Evolutionary conservation across 176 grass and related monocot genomes (phyloP), one percentile per base, ranked within the genome.

Genomic region (Carex littledalei): DNA sequence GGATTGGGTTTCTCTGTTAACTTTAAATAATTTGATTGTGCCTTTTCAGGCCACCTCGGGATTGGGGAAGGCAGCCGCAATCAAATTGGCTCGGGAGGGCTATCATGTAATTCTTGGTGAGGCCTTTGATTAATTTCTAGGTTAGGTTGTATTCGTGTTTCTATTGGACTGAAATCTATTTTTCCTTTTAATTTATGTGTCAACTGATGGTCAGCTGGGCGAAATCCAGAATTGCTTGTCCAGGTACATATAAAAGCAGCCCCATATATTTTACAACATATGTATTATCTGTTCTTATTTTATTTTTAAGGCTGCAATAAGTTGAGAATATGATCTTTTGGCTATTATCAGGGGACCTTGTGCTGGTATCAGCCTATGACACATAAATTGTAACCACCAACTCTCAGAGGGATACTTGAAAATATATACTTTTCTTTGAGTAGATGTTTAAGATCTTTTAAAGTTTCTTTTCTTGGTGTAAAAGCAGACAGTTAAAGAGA

Each of bases 31-130:
- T 35, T 73, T 73, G 8, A 49, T 52, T 74, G 5, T n/a, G 5
- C n/a, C 18, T 74, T 70, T 83, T 56, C 63, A 98, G 95, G 93
- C 88, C 12, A 95, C 91, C 17, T 98, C 91, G 5, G 96, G 96
- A 29, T 79, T 98, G 81, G 96, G 96, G 0, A 85, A 54, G 67
- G 91, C 91, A 4, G 91, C 91, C 1, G 88, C 91, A 15, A 80
- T 50, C 37, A 88, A 84, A 50, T 81, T 98, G 22, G 93, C 89
- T n/a, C n/a, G 84, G 21, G 91, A 98, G 54, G 93, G 93, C 3
- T 95, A 88, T 92, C 85, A 82, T 61, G 88, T 98, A 53, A 84
- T 94, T 84, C 93, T 98, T 8, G 93, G 96, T 95, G 69, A 86
- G 91, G 86, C 60, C 49, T 83, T 35, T 77, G 81, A 87, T 29